Conservation (phyloP, 1,284 basidiomycete species). For the Ceratobasidium sp. region DNA sequence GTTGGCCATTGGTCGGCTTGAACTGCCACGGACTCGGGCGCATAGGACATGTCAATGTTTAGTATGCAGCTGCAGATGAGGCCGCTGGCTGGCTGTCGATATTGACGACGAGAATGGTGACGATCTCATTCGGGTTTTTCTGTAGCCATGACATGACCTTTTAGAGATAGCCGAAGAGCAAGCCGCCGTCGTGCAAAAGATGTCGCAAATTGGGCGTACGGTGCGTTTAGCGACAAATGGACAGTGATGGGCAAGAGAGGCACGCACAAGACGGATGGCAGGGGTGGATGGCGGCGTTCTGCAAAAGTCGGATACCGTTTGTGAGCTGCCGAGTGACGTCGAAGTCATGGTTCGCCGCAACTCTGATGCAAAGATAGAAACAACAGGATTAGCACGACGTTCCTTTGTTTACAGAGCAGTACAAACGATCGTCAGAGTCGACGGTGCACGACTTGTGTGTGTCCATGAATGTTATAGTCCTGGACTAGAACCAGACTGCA, state of each 20-base stretch:
- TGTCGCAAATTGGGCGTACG: slow-evolving; percentile 49
- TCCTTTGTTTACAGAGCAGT: not conserved
- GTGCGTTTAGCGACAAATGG: slow-evolving; percentile 15
- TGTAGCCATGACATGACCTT: slow-evolving; percentile 85
- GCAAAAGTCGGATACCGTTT: slow-evolving; percentile 89
- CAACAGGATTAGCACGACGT: slow-evolving; percentile 7
- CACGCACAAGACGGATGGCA: slow-evolving; percentile 83
- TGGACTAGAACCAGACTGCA: slow-evolving; percentile 63
- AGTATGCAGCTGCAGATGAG: slow-evolving; percentile 71
- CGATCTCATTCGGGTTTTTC: slow-evolving; percentile 87
- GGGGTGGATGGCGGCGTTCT: slow-evolving; percentile 70
- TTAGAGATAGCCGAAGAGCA: slow-evolving; percentile 54
- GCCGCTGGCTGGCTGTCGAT: slow-evolving; percentile 63
- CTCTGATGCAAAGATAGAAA: slow-evolving; percentile 23
- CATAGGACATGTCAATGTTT: slow-evolving; percentile 70
- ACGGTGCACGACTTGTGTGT: slow-evolving; percentile 89
- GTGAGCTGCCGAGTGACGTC: slow-evolving; percentile 80
- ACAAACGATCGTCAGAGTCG: slow-evolving; percentile 66
- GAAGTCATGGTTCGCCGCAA: slow-evolving; percentile 80
- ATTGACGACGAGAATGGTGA: slow-evolving; percentile 89
- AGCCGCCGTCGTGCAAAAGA: slow-evolving; percentile 77
- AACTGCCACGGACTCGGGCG: slow-evolving; percentile 66
- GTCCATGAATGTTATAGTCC: slow-evolving; percentile 82
- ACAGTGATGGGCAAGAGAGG: slow-evolving; percentile 45
- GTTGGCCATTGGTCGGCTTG: slow-evolving; percentile 80